phyloP scores from a whole-genome alignment of 2,329 filamentous ascomycete species.

The Fusarium citri region DNA sequence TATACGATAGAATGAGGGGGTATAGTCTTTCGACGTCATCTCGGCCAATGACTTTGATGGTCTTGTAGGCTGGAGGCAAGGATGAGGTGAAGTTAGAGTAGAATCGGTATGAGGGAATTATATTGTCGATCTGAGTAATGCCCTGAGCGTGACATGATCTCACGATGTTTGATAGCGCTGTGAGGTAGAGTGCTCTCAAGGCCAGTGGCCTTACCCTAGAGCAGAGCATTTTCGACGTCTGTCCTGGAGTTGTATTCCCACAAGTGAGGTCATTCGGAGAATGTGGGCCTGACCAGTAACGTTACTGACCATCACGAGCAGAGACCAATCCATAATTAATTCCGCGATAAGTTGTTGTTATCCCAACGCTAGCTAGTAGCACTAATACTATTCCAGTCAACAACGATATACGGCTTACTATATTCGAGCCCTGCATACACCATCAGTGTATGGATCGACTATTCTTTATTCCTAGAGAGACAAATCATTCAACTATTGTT shows the following conservation, averaged over 20 bases:
- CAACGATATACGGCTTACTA: background rate
- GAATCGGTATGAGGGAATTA: background rate
- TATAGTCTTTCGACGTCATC: background rate
- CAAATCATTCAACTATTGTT: background rate
- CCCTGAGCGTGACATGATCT: background rate
- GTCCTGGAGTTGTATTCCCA: background rate
- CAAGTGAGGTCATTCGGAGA: background rate
- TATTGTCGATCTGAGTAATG: background rate
- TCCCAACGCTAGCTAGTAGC: background rate
- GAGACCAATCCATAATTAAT: background rate
- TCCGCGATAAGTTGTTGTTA: background rate
- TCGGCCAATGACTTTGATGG: background rate
- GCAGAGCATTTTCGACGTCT: background rate
- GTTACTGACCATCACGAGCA: background rate
- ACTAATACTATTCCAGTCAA: background rate
- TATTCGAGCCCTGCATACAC: background rate
- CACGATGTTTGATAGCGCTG: background rate
- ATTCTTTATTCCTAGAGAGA: background rate
- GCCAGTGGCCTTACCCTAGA: background rate
- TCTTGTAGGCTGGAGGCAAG: background rate
- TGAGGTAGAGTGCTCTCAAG: background rate
- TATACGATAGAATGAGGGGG: conserved; percentile 3
- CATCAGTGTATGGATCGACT: background rate
- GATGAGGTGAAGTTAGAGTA: background rate
- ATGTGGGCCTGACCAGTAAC: background rate